phyloP scores from a whole-genome alignment of 768 basidiomycete genomes.

The Hygrophoropsis aurantiaca region DNA sequence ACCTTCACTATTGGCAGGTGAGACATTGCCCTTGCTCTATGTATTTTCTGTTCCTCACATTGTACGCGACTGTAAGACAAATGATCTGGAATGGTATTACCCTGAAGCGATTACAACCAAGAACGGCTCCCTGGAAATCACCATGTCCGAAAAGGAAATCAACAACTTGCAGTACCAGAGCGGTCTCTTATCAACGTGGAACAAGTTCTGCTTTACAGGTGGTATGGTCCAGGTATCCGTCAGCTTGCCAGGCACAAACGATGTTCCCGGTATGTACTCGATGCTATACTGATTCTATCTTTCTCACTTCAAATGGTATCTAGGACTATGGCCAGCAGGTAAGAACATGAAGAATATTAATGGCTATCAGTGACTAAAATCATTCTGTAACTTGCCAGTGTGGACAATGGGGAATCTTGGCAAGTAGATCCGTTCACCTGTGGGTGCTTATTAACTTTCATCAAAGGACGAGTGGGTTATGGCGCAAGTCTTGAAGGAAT shows the following conservation, averaged over 20 bases:
- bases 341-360: constrained; percentile 5
- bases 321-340: constrained; percentile 74
- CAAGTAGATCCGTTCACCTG: constrained; percentile 16
- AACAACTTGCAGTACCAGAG: constrained; percentile 76
- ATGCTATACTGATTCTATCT: constrained; percentile 2
- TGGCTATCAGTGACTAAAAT: background rate
- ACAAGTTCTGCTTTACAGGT: constrained; percentile 94
- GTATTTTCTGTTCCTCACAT: constrained; percentile 1
- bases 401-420: constrained; percentile 84
- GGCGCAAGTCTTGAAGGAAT: constrained; percentile 85
- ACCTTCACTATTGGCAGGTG: constrained; percentile 79
- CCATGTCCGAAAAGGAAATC: constrained; percentile 60
- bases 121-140: constrained; percentile 74
- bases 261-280: constrained; percentile 38
- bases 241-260: constrained; percentile 67
- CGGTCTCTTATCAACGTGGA: constrained; percentile 71
- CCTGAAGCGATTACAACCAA: constrained; percentile 75
- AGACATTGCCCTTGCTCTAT: constrained; percentile 1
- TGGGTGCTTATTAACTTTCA: background rate
- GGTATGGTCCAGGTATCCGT: constrained; percentile 74
- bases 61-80: constrained; percentile 41
- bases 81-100: constrained; percentile 88
- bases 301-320: background rate
- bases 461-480: constrained; percentile 76
- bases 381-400: constrained; percentile 28